Conservation (phyloP, 2,329 filamentous ascomycete species). For the Fusarium tanahbumbuense region DNA sequence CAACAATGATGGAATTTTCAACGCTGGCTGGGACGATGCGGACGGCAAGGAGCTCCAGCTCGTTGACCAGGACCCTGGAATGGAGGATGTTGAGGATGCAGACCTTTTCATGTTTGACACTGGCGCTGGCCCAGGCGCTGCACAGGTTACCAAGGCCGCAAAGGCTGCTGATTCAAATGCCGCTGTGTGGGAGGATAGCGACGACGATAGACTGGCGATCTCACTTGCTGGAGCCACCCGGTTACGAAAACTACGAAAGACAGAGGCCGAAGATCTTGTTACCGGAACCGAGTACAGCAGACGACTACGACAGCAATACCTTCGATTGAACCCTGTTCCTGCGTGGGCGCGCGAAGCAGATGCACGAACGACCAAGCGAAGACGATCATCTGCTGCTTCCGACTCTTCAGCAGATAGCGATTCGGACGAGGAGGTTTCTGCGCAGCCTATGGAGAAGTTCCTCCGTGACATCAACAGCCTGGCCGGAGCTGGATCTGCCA, state of each 20-base stretch:
- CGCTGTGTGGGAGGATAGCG: conserved; percentile 91
- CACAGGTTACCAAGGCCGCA: conserved; percentile 47
- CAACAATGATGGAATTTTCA: conserved; percentile 58
- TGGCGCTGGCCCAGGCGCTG: conserved; percentile 58
- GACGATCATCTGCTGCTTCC: conserved; percentile 64
- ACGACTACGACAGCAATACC: conserved; percentile 82
- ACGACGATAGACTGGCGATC: conserved; percentile 87
- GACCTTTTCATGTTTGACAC: conserved; percentile 89
- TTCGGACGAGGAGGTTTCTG: conserved; percentile 70
- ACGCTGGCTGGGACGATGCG: conserved; percentile 49
- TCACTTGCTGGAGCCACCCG: conserved; percentile 82
- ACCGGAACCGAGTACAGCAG: conserved; percentile 86
- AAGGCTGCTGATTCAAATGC: conserved; percentile 53
- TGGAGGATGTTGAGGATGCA: conserved; percentile 77
- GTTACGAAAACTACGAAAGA: conserved; percentile 83
- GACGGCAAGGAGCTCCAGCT: conserved; percentile 51
- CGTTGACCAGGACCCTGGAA: conserved; percentile 60
- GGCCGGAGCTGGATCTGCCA: conserved; percentile 63
- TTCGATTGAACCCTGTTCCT: conserved; percentile 69
- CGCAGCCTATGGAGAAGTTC: conserved; percentile 81
- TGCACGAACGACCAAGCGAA: conserved; percentile 62
- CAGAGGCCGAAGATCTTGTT: conserved; percentile 86
- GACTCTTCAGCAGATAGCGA: conserved; percentile 64
- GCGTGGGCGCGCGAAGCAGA: conserved; percentile 68
- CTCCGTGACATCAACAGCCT: conserved; percentile 80